Conservation (phyloP, 1,284 basidiomycete species). For the Cutaneotrichosporon mucoides region DNA sequence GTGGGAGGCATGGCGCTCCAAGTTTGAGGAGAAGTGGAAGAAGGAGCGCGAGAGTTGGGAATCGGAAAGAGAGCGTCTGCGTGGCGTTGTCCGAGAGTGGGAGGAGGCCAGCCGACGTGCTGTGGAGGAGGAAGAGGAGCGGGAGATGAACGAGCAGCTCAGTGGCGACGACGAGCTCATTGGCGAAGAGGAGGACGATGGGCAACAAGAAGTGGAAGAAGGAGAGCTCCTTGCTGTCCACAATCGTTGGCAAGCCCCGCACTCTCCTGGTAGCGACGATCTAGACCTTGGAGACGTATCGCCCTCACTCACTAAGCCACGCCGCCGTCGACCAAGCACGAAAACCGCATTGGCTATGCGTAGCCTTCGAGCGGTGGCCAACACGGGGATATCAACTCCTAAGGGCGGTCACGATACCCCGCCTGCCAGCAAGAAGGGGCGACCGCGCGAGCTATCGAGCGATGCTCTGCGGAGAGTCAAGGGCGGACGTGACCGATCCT, state of each 20-base stretch:
- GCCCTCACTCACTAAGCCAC: conserved; percentile 13
- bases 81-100: conserved; percentile 74
- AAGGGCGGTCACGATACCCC: conserved; percentile 13
- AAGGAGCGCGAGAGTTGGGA: conserved; percentile 75
- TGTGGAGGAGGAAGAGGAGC: conserved; percentile 51
- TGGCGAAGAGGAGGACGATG: conserved; percentile 27
- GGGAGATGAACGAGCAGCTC: conserved; percentile 43
- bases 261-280: neutral
- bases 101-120: conserved; percentile 57
- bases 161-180: conserved; percentile 40
- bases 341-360: conserved; percentile 33
- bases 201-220: conserved; percentile 20
- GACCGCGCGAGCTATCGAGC: conserved; percentile 10
- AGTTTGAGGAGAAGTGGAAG: conserved; percentile 70
- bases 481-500: neutral
- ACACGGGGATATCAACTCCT: conserved; percentile 28
- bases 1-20: conserved; percentile 60
- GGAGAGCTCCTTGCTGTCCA: conserved; percentile 12
- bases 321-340: conserved; percentile 35
- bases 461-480: conserved; percentile 10
- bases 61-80: conserved; percentile 70
- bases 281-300: conserved; percentile 1
- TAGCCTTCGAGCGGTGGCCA: conserved; percentile 31
- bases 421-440: neutral
- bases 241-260: conserved; percentile 11